These are phyloP conservation scores for Stephania yunnanensis DNA, from an alignment of 164 flowering plant species.

Conservation along the genomic window DNA sequence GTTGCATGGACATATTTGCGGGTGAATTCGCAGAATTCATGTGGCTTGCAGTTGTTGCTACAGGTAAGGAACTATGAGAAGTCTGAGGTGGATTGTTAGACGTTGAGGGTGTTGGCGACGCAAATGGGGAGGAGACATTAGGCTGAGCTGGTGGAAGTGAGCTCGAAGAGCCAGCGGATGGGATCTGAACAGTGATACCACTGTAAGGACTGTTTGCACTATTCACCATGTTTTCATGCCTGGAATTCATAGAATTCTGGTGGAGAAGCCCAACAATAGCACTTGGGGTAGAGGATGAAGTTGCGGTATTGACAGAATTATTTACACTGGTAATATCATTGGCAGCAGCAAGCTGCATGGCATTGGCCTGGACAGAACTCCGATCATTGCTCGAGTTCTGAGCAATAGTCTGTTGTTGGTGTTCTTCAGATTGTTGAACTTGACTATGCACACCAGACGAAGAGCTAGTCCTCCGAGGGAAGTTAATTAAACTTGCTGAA, in stretches of 20 bases:
- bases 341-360: conserved; percentile 39
- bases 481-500: conserved; percentile 89
- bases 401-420: conserved; percentile 30
- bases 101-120: conserved; percentile 68
- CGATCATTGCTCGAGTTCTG: conserved; percentile 46
- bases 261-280: conserved; percentile 67
- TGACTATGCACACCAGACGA: conserved; percentile 49
- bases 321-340: conserved; percentile 51
- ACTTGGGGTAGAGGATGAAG: conserved; percentile 44
- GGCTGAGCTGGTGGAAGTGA: conserved; percentile 49
- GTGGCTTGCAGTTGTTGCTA: conserved; percentile 37
- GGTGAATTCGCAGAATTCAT: conserved; percentile 60
- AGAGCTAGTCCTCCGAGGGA: conserved; percentile 56
- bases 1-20: conserved; percentile 46
- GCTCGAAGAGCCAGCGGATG: conserved; percentile 67
- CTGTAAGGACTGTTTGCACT: conserved; percentile 64
- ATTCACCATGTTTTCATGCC: conserved; percentile 56
- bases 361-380: conserved; percentile 31
- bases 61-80: conserved; percentile 38
- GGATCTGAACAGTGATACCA: conserved; percentile 51
- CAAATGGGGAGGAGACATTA: conserved; percentile 57
- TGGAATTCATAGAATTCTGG: conserved; percentile 80
- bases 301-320: conserved; percentile 34
- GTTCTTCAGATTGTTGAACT: conserved; percentile 54
- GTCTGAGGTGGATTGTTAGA: conserved; percentile 60